A percentile compares a stretch with the other conserved stretches of the same genome.
These are phyloP conservation scores for Phytomonas sp. DNA, from an alignment of 208 protist genomes.

Conservation along the genomic window DNA sequence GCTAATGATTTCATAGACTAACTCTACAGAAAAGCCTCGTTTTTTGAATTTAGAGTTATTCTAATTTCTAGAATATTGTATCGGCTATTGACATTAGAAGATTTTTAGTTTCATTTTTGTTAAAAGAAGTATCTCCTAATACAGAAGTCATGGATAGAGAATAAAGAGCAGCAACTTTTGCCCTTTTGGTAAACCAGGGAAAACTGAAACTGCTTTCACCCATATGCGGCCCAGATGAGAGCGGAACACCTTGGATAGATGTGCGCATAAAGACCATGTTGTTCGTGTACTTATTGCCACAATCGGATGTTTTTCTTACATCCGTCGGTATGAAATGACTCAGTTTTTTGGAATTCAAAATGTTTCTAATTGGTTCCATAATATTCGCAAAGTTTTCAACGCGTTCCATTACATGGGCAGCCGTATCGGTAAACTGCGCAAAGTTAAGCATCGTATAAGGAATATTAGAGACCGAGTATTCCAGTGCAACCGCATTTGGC, in stretches of 20 bases:
- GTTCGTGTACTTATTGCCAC: conserved; percentile 5
- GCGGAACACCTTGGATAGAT: conserved; percentile 51
- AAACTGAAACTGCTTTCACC: conserved; percentile 23
- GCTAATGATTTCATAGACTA: conserved; percentile 6
- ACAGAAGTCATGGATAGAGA: conserved; percentile 48
- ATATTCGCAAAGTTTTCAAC: conserved; percentile 34
- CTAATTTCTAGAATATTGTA: conserved; percentile 21
- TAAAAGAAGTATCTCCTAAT: conserved; percentile 44
- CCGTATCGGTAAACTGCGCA: conserved; percentile 67
- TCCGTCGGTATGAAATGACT: conserved; percentile 14
- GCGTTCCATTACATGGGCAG: conserved; percentile 66
- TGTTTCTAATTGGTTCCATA: conserved; percentile 22
- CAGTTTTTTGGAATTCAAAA: conserved; percentile 37
- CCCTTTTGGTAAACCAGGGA: conserved; percentile 43
- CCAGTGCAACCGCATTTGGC: conserved; percentile 50
- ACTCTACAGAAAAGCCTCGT: background rate
- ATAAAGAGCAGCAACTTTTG: conserved; percentile 41
- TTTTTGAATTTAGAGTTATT: conserved; percentile 10
- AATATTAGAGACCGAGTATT: conserved; percentile 52
- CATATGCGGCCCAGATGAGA: conserved; percentile 56
- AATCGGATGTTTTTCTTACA: conserved; percentile 6
- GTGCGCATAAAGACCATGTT: conserved; percentile 27
- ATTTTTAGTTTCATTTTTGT: conserved; percentile 31
- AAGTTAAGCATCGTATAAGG: conserved; percentile 54
- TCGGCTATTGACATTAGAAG: conserved; percentile 24